Evolutionary conservation across 148 eudicot genomes (phyloP).

Genomic region (Chenopodium formosanum): DNA sequence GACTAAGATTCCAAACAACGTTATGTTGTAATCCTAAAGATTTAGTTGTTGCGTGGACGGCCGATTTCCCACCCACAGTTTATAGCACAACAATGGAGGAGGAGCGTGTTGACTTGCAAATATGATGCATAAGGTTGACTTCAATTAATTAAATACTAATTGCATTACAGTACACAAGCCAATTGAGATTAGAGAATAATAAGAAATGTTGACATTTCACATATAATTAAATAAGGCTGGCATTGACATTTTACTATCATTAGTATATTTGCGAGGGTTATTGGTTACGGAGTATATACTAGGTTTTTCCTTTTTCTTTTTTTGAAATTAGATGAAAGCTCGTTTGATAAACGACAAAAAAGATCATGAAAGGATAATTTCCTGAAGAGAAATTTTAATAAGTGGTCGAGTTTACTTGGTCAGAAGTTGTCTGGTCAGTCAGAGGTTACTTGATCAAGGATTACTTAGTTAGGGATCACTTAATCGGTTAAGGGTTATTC

Average conservation of each 20-base stretch:
- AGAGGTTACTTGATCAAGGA: no score
- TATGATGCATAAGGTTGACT: slow-evolving; percentile 13
- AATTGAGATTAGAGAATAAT: neutral
- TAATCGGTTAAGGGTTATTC: no score
- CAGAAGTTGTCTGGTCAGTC: no score
- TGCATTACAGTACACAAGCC: neutral
- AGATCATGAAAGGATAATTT: no score
- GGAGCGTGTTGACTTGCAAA: slow-evolving; percentile 9
- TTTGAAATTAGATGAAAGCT: no score
- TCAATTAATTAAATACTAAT: neutral
- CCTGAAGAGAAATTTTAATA: no score
- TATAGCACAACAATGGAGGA: slow-evolving; percentile 6
- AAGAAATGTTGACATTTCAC: slow-evolving; percentile 17
- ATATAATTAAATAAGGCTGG: neutral
- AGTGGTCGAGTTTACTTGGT: no score
- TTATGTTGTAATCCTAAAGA: slow-evolving; percentile 19
- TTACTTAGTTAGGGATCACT: no score
- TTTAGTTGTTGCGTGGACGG: slow-evolving; percentile 28
- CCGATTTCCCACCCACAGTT: slow-evolving; percentile 21
- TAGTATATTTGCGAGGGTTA: no score
- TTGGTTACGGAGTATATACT: no score
- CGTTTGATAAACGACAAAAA: no score
- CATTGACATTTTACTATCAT: neutral
- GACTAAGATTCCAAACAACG: slow-evolving; percentile 15
- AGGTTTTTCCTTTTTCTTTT: no score